These are phyloP conservation scores for Dictyostelium discoideum DNA, from an alignment of 78 protist species.

Conservation along the genomic window DNA sequence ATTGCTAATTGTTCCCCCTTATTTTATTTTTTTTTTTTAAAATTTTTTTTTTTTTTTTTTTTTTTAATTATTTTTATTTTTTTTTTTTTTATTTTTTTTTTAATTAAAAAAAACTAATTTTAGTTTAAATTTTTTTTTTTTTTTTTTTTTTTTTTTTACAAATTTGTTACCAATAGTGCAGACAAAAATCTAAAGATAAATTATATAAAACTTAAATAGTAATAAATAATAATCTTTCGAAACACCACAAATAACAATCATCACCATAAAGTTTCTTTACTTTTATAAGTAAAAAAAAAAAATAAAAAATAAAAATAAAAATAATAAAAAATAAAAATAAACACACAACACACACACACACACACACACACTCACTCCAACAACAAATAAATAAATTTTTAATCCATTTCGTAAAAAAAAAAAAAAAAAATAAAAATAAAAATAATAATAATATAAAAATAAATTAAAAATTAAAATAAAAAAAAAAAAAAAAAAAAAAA, in stretches of 20 bases:
- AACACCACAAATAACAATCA: background rate
- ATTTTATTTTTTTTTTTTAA: too few species aligned
- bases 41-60: too few species aligned
- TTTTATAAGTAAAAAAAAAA: background rate
- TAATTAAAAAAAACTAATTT: background rate
- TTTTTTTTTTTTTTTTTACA: background rate
- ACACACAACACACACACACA: background rate
- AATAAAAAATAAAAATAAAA: background rate
- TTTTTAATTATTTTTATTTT: too few species aligned
- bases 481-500: too few species aligned
- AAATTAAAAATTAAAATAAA: background rate
- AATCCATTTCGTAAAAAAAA: background rate
- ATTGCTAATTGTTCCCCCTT: too few species aligned
- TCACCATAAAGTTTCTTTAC: background rate
- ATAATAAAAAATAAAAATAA: background rate
- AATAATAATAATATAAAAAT: background rate
- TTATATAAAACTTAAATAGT: background rate
- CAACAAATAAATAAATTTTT: background rate
- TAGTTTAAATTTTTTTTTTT: background rate
- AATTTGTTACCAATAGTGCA: background rate
- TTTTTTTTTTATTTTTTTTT: too few species aligned
- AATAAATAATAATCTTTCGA: background rate
- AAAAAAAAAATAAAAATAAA: background rate
- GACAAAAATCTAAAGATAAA: background rate
- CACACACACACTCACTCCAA: background rate